Evolutionary conservation across 371 early-diverging fungal species (phyloP), one percentile per base, ranked within the genome.

Genomic region (Rhizopus stolonifer): DNA sequence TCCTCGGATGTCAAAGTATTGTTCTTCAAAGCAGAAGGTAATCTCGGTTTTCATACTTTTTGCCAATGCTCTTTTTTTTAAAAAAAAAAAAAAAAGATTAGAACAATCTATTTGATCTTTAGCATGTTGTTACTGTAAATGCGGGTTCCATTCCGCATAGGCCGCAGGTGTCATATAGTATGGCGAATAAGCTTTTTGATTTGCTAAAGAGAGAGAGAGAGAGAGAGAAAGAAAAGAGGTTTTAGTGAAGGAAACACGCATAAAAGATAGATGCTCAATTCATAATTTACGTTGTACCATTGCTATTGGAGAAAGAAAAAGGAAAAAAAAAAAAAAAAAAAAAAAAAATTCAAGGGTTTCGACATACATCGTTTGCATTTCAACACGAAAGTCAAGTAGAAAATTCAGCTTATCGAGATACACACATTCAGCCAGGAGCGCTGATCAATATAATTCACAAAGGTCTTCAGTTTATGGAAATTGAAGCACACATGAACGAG

Each of bases 291-390:
- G 45, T 45, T 45, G 45, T 23, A 45, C 45, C 45, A 45, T 36
- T 3, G 36, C 14, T 25, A n/a, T 45, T 24, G 3, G 21, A 7
- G 15, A n/a, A 24, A 21, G 24, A 45, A 45, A 24, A 24, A 22
- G 24, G 14, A 45, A 45, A 45, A 24, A 45, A 6, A 22, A 34
- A 34, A 36, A 36, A 36, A 36, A 14, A 36, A n/a, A 14, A 36
- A 14, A 36, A 11, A 11, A 36, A 36, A 36, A 8, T 34, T 3
- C n/a, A 45, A 92, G 95, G 98, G 2, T 96, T 96, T 72, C 75
- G 84, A 19, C 96, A 97, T 71, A 81, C 94, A 10, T 80, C 90
- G 13, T 97, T 92, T 67, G 85, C 91, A 4, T 95, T 97, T 71
- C 88, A 88, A 53, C 84, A 90, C 59, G 98, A 97, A 61, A 86